These are phyloP conservation scores for Avena insularis DNA, from an alignment of 176 grass and related monocot species.

Conservation along the genomic window DNA sequence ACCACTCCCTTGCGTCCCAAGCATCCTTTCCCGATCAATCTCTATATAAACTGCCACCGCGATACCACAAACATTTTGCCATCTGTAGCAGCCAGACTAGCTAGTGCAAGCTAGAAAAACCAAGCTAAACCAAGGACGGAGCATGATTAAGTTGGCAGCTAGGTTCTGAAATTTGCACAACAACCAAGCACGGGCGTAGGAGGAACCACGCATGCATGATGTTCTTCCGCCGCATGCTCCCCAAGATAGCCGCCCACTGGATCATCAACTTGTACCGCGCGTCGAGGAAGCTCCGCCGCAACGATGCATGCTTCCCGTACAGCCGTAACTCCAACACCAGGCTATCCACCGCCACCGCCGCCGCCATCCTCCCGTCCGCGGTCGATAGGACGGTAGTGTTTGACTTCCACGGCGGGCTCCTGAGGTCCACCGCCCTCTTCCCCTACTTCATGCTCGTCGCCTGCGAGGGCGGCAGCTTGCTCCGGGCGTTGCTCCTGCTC, in stretches of 20 bases:
- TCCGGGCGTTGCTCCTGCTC: constrained; percentile 69
- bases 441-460: constrained; percentile 99
- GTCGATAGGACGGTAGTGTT: constrained; percentile 48
- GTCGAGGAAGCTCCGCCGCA: constrained; percentile 51
- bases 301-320: constrained; percentile 49
- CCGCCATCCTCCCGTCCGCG: constrained; percentile 4
- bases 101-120: not conserved
- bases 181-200: not conserved
- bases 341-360: not conserved
- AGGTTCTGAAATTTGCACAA: not conserved
- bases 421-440: constrained; percentile 56
- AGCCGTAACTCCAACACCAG: constrained; percentile 29
- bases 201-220: constrained; percentile 30
- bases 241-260: constrained; percentile 71
- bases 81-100: not conserved
- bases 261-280: constrained; percentile 59
- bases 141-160: too few relatives aligned
- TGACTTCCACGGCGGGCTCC: constrained; percentile 67
- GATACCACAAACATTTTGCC: not conserved
- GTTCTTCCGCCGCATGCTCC: constrained; percentile 56
- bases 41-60: not conserved
- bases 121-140: not conserved
- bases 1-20: too few relatives aligned
- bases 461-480: constrained; percentile 75
- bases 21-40: too few relatives aligned